Base-by-base conservation (phyloP, 257 asterid genomes). In the Capsicum baccatum region DNA sequence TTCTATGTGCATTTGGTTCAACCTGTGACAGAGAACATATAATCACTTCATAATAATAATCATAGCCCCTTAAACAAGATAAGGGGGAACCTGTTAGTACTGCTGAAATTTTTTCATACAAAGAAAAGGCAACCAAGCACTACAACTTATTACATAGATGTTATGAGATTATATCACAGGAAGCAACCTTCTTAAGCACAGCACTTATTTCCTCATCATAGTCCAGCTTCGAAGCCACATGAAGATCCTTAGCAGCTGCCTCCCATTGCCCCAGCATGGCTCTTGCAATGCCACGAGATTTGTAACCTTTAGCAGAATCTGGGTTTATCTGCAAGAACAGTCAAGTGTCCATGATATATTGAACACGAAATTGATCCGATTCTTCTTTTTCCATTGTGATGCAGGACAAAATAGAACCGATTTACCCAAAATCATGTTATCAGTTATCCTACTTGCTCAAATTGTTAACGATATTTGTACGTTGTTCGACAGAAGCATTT, bases 221-320 rank as follows among this genome's bases (percentile, higher is more conserved):
- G 86, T 97, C 99, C 62, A 97, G 90, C 84, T 91, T 95, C 50
- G 99, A 97, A 26, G 99, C 99, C 89, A 94, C 50, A 84, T 94
- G 99, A 64, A 97, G 98, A 91, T 97, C 98, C 85, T 93, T 92
- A 16, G 95, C 98, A 66, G 99, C 97, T 83, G 92, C 97, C 89
- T 73, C 94, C 99, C 99, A 97, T 79, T 89, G 92, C 52, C 99
- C 99, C 79, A 97, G 97, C 97, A 94, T 94, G 56, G 98, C 92
- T 8, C 89, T 85, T 37, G 99, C 98, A 83, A 97, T 92, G 85
- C 99, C 99, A 17, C 98, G 98, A 11, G 98, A 90, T 88, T 97
- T 97, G 88, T 97, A 97, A 80, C 99, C 99, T 89, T 95, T 97
- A 58, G 99, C 99, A 83, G 99, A 97, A 89, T 97, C 99, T 26